Base-by-base conservation (phyloP, 2,329 filamentous ascomycete species). In the Dactylellina leptospora region DNA sequence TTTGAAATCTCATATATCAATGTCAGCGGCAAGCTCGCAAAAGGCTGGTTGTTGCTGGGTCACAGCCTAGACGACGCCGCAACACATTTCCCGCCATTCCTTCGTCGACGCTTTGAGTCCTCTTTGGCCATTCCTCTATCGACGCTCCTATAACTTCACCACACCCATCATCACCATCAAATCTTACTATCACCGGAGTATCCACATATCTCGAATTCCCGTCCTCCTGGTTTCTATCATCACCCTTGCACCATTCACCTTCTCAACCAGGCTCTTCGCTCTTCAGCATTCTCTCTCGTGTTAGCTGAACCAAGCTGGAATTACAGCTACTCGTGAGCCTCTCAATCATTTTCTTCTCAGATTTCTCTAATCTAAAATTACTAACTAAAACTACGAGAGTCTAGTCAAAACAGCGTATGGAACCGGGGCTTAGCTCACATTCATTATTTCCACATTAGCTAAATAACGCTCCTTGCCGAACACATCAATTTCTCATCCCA, bases 51-150 rank as follows among this genome's bases (percentile, higher is more conserved):
- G 58, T 62, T 62, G 58, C 58, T 53, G 33, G 47, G 56, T 4
- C 22, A 25, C 28, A 30, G 33, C 16, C 30, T 50, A 16, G 30
- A 50, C 58, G 16, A 42, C 51, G 25, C 23, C 18, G 10, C 64
- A 71, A 71, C 64, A 58, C 64, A 71, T 71, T 58, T 70, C 53
- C 33, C 40, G 51, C 53, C 51, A 59, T 25, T 47, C 59, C 11
- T 20, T 48, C 20, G 20, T 27, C 44, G 10, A 13, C 10, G 8
- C 9, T 25, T n/a, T 11, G 27, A 48, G 18, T n/a, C 38, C 38
- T 42, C 25, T 10, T 6, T n/a, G n/a, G n/a, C 27, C 47, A 55
- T 55, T 55, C 51, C 44, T 22, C 44, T 20, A 30, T 62, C 22
- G 55, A 59, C 55, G 27, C 38, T 48, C 18, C 25, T 25, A 23